Percentiles rank a stretch among this genome's conserved stretches.
Conservation (phyloP, 2,329 filamentous ascomycete species). For the Neofusicoccum sp. region DNA sequence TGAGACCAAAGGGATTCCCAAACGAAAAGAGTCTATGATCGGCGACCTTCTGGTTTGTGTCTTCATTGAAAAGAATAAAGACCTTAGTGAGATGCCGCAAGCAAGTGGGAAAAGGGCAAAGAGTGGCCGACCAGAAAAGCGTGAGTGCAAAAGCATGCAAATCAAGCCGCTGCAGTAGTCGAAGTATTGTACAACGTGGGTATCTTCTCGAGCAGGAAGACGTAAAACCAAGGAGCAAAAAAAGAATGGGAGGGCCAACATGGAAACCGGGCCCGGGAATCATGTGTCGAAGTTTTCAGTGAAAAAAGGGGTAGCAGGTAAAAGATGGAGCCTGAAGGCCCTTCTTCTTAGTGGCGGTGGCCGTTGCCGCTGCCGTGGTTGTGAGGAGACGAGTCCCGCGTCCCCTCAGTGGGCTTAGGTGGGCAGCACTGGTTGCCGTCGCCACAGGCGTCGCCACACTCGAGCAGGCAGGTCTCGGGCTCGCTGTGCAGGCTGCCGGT, state of each 20-base stretch:
- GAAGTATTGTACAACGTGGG: no score
- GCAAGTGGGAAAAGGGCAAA: no score
- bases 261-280: background rate
- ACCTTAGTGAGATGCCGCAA: no score
- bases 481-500: slow-evolving; percentile 39
- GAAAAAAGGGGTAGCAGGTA: background rate
- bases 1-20: no score
- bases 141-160: no score
- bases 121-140: no score
- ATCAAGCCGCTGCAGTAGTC: no score
- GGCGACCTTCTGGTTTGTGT: no score
- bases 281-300: background rate
- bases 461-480: slow-evolving; percentile 43
- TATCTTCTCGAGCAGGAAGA: no score
- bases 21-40: no score
- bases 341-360: background rate
- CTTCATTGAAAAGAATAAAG: no score
- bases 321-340: background rate
- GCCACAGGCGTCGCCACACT: slow-evolving; percentile 48
- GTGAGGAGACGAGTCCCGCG: slow-evolving; percentile 5
- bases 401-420: slow-evolving; percentile 26
- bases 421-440: slow-evolving; percentile 47
- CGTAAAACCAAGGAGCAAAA: background rate
- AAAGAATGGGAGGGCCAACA: background rate
- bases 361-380: slow-evolving; percentile 11